Percentiles rank a stretch among this genome's conserved stretches.
Evolutionary conservation across 257 asterid species (phyloP).

Genomic region (Perilla frutescens): DNA sequence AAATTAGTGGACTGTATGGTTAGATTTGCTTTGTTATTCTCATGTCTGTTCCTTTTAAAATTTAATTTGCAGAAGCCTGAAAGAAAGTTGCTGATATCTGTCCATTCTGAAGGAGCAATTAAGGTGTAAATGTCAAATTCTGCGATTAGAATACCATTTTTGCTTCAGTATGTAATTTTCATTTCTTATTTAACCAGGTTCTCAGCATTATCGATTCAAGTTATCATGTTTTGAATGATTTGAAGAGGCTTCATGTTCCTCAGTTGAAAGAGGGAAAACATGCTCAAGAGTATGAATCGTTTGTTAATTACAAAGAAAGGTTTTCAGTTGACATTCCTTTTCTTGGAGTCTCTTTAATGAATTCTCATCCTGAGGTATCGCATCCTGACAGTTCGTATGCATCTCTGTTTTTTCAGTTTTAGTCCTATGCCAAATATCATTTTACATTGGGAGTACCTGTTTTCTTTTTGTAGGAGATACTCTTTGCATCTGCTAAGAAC

Average conservation of each 20-base stretch:
- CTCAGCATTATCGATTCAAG: slow-evolving; percentile 87
- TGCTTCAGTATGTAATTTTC: slow-evolving; percentile 35
- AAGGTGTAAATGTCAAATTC: slow-evolving; percentile 58
- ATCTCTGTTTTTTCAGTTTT: slow-evolving; percentile 11
- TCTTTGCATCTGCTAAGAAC: slow-evolving; percentile 83
- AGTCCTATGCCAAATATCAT: slow-evolving; percentile 19
- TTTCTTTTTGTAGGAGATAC: slow-evolving; percentile 74
- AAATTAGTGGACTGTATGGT: slow-evolving; percentile 5
- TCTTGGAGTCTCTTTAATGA: slow-evolving; percentile 88
- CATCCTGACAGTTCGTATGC: slow-evolving; percentile 10
- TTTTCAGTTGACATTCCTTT: slow-evolving; percentile 74
- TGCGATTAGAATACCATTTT: slow-evolving; percentile 21
- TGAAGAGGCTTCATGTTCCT: slow-evolving; percentile 61
- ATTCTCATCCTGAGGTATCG: slow-evolving; percentile 84
- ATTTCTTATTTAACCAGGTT: slow-evolving; percentile 57
- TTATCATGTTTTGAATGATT: slow-evolving; percentile 74
- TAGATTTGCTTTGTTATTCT: slow-evolving; percentile 26
- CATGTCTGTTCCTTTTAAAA: slow-evolving; percentile 27
- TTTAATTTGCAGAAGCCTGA: slow-evolving; percentile 78
- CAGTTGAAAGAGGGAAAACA: slow-evolving; percentile 59
- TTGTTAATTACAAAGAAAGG: slow-evolving; percentile 64
- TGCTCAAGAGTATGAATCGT: slow-evolving; percentile 53
- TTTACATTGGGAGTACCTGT: slow-evolving; percentile 19
- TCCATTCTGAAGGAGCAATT: slow-evolving; percentile 95
- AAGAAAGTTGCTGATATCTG: slow-evolving; percentile 78